phyloP scores from a whole-genome alignment of 805 yeast genomes.

The Candida hungchunana region DNA sequence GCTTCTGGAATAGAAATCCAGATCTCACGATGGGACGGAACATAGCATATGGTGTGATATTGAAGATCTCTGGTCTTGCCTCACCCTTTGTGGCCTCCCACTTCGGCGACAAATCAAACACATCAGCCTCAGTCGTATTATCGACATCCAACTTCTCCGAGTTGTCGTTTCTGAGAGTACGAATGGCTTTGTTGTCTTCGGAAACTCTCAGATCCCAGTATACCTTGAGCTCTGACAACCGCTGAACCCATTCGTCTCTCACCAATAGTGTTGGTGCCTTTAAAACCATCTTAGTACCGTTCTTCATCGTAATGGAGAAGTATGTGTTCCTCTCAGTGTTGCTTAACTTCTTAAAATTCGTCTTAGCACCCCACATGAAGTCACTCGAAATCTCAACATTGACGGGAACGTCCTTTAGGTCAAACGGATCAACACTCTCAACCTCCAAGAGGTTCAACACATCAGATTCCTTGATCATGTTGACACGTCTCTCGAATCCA shows the following conservation, averaged over 20 bases:
- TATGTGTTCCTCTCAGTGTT: constrained; percentile 38
- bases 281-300: constrained; percentile 44
- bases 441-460: constrained; percentile 57
- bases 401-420: constrained; percentile 21
- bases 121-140: constrained; percentile 53
- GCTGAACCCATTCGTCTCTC: constrained; percentile 64
- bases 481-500: constrained; percentile 60
- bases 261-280: constrained; percentile 48
- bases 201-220: constrained; percentile 58
- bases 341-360: constrained; percentile 22
- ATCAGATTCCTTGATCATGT: constrained; percentile 53
- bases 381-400: constrained; percentile 28
- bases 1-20: constrained; percentile 68
- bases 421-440: constrained; percentile 34
- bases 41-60: constrained; percentile 54
- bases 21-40: constrained; percentile 55
- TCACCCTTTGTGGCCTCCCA: constrained; percentile 51
- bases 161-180: constrained; percentile 39
- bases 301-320: constrained; percentile 46
- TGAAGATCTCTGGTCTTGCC: constrained; percentile 51
- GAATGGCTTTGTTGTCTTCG: constrained; percentile 32
- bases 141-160: constrained; percentile 42
- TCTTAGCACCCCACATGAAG: constrained; percentile 26
- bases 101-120: constrained; percentile 41
- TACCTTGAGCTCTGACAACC: constrained; percentile 37